phyloP scores from a whole-genome alignment of 2,329 filamentous ascomycete species.

The Ramularia collo-cygni region DNA sequence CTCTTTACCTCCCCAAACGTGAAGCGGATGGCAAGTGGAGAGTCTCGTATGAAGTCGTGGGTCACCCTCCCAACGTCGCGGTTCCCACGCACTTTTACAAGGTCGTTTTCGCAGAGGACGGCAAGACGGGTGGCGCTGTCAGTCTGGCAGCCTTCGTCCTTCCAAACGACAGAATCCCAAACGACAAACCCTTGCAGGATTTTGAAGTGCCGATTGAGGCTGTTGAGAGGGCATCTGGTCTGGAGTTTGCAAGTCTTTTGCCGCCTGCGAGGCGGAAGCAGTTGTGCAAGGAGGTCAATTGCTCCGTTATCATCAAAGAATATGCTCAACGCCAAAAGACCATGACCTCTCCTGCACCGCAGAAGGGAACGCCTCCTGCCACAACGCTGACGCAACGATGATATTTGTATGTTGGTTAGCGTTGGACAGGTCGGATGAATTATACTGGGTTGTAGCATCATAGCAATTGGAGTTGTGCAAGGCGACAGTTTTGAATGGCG shows the following conservation, averaged over 20 bases:
- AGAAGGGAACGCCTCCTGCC: conserved; percentile 18
- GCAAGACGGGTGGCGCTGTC: conserved; percentile 59
- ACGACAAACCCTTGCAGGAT: conserved; percentile 76
- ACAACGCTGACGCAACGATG: conserved; percentile 16
- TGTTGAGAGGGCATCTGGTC: conserved; percentile 81
- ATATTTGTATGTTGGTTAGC: not conserved
- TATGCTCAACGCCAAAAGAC: conserved; percentile 56
- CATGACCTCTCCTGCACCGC: conserved; percentile 27
- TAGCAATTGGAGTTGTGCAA: not conserved
- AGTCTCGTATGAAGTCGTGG: conserved; percentile 92
- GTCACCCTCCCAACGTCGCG: conserved; percentile 83
- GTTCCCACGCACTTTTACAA: conserved; percentile 99
- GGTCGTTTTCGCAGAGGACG: conserved; percentile 93
- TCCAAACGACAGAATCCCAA: conserved; percentile 83
- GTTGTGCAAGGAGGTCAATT: conserved; percentile 80
- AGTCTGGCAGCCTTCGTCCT: conserved; percentile 91
- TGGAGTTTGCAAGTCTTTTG: conserved; percentile 83
- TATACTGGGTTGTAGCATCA: not conserved
- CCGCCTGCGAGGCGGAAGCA: conserved; percentile 65
- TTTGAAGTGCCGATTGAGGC: conserved; percentile 94
- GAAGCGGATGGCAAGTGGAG: conserved; percentile 91
- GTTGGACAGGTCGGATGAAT: conserved; percentile 2
- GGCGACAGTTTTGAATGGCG: too few species aligned
- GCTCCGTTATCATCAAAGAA: conserved; percentile 75
- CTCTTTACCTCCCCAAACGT: conserved; percentile 81